Evolutionary conservation across 2,329 filamentous ascomycete genomes (phyloP), one percentile per base, ranked within the genome.

Genomic region (Rosellinia necatrix): DNA sequence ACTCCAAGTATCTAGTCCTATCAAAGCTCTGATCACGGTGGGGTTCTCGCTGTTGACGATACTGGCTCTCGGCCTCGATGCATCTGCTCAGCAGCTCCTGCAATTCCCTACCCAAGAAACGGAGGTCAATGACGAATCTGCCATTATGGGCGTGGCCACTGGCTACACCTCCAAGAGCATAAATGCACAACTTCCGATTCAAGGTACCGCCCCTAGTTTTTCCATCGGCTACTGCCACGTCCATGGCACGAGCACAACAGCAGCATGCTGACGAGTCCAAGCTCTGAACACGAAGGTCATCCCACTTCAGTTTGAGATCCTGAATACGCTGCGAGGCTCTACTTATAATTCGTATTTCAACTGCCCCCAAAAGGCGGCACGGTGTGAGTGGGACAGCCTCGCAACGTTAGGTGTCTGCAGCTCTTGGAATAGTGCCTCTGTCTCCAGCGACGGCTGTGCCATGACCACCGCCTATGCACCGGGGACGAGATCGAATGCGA

Each of bases 11-110:
- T 46, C 37, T 3, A 49, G 35, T 21, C 54, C 50, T 2, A 29
- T 37, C 10, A 40, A 46, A n/a, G 35, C 53, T 2, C 9, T 59
- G 2, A 24, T 60, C 3, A 49, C 49, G 0, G 52, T 55, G 6
- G 58, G 42, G 0, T 55, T 65, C 10, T 51, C 60, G 1, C 21
- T 64, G 7, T 35, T 65, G 3, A 67, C 57, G 1, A 54, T 67
- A 34, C 25, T 65, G 13, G 57, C 64, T 1, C 46, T 66, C 4
- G 58, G 51, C 8, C 60, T 67, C 17, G 65, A 67, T 17, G 49
- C 62, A 3, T 53, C 55, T 13, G 53, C 61, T 3, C 64, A 66
- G 13, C 64, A 66, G 42, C 47, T 65, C 8, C 7, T 66, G 8
- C 25, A 25, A 2, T 61, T 60, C 15, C 56, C 58, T n/a, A 32